A percentile compares a stretch with the other conserved stretches of the same genome.
Conservation (phyloP, 2,329 filamentous ascomycete genomes). For the Penicillium vulpinum region DNA sequence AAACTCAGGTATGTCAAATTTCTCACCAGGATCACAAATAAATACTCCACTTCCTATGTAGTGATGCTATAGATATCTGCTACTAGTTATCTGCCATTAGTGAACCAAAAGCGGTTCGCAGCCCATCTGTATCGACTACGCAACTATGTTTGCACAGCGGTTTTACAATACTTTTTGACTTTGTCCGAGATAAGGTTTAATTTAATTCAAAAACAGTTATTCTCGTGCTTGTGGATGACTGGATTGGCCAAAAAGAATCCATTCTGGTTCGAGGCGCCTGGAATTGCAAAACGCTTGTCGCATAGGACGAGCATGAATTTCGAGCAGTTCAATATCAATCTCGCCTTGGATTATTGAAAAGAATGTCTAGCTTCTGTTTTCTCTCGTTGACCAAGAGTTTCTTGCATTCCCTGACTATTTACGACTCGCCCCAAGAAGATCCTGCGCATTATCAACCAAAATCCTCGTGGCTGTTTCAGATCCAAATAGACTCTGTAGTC, state of each 20-base stretch:
- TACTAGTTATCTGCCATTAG: neutral
- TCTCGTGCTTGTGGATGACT: neutral
- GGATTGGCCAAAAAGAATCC: too few species aligned
- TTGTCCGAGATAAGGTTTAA: neutral
- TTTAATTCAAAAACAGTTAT: neutral
- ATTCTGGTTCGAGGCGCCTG: too few species aligned
- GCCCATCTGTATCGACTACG: neutral
- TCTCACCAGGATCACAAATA: too few species aligned
- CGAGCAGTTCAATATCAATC: too few species aligned
- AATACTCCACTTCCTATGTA: too few species aligned
- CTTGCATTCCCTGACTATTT: neutral
- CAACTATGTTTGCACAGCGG: neutral
- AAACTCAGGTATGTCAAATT: too few species aligned
- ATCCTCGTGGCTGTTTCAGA: neutral
- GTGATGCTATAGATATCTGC: neutral
- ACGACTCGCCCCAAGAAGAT: neutral
- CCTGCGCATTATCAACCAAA: slow-evolving; percentile 13
- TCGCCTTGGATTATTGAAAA: too few species aligned
- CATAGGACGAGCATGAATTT: too few species aligned
- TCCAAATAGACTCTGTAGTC: slow-evolving; percentile 19
- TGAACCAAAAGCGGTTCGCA: neutral
- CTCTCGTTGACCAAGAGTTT: neutral
- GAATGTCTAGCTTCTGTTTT: too few species aligned
- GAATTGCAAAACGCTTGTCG: too few species aligned
- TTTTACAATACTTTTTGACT: neutral